Evolutionary conservation across 2,329 filamentous ascomycete species (phyloP).

Genomic region (Fusarium marasasianum): DNA sequence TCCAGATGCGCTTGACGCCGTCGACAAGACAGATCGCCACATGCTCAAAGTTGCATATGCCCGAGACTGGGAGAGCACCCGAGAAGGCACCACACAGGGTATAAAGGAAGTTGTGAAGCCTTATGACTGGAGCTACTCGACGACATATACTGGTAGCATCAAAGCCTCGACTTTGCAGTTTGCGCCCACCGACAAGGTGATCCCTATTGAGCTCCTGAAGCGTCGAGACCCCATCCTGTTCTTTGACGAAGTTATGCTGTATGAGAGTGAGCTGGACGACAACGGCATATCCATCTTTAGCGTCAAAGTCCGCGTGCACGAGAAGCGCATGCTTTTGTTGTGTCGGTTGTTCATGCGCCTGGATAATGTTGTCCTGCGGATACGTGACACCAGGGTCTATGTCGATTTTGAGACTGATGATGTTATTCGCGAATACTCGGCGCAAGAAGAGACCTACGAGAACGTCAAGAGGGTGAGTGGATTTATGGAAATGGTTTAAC

Average conservation of each 20-base stretch:
- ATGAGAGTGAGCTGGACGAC: conserved; percentile 97
- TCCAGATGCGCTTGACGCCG: conserved; percentile 85
- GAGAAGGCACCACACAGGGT: conserved; percentile 81
- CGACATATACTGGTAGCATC: conserved; percentile 81
- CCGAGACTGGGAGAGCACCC: conserved; percentile 76
- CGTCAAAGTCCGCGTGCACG: conserved; percentile 94
- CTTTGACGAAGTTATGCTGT: conserved; percentile 95
- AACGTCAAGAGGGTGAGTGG: conserved; percentile 73
- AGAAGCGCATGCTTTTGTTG: conserved; percentile 84
- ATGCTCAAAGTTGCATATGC: conserved; percentile 97
- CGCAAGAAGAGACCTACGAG: conserved; percentile 84
- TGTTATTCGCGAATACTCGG: conserved; percentile 89
- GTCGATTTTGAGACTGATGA: conserved; percentile 84
- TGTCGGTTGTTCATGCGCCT: conserved; percentile 91
- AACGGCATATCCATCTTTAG: conserved; percentile 93
- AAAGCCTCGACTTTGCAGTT: conserved; percentile 45
- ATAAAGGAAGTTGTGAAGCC: conserved; percentile 95
- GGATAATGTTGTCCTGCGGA: conserved; percentile 86
- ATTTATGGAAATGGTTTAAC: neutral
- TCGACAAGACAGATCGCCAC: conserved; percentile 90
- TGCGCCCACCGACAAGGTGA: conserved; percentile 55
- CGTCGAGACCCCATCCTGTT: conserved; percentile 94
- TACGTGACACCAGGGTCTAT: conserved; percentile 91
- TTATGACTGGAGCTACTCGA: conserved; percentile 98
- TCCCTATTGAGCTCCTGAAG: conserved; percentile 87